Conservation (phyloP, 1,139 yeast genomes). For the Candida mesenterica region DNA sequence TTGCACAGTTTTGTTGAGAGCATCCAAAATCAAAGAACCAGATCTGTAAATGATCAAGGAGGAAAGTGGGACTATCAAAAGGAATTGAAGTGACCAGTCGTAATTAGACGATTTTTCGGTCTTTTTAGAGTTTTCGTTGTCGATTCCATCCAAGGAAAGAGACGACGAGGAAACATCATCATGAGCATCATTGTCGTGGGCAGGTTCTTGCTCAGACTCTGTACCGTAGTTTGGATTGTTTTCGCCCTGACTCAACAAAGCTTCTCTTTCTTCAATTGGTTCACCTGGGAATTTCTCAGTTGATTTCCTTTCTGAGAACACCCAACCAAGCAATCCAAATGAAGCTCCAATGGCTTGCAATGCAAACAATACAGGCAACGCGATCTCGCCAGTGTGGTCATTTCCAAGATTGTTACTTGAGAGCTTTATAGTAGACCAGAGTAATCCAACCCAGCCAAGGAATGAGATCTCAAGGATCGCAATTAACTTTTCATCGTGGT, state of each 20-base stretch:
- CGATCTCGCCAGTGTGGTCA: slow-evolving; percentile 62
- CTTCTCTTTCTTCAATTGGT: slow-evolving; percentile 18
- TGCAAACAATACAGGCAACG: slow-evolving; percentile 49
- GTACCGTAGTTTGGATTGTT: slow-evolving; percentile 25
- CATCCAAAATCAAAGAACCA: slow-evolving; percentile 57
- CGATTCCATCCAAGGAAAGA: slow-evolving; percentile 4
- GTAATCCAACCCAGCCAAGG: slow-evolving; percentile 54
- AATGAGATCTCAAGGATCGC: slow-evolving; percentile 57
- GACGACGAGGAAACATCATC: slow-evolving; percentile 15
- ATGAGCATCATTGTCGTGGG: slow-evolving; percentile 11
- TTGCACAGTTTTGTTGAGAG: slow-evolving; percentile 66
- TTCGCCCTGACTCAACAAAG: slow-evolving; percentile 25
- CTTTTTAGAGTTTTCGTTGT: slow-evolving; percentile 17
- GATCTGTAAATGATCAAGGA: slow-evolving; percentile 50
- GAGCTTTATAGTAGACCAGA: slow-evolving; percentile 47
- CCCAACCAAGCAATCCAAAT: slow-evolving; percentile 55
- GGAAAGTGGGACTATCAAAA: slow-evolving; percentile 65
- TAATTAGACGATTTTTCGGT: slow-evolving; percentile 50
- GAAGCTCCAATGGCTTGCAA: slow-evolving; percentile 52
- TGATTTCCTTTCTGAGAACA: slow-evolving; percentile 17
- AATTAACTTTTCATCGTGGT: slow-evolving; percentile 72
- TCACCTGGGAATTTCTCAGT: slow-evolving; percentile 1
- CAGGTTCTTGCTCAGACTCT: slow-evolving; percentile 15
- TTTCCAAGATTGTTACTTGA: slow-evolving; percentile 37
- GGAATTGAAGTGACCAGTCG: slow-evolving; percentile 79